Evolutionary conservation across 2,329 filamentous ascomycete genomes (phyloP), one percentile per base, ranked within the genome.

Genomic region (Penicillium sp.): DNA sequence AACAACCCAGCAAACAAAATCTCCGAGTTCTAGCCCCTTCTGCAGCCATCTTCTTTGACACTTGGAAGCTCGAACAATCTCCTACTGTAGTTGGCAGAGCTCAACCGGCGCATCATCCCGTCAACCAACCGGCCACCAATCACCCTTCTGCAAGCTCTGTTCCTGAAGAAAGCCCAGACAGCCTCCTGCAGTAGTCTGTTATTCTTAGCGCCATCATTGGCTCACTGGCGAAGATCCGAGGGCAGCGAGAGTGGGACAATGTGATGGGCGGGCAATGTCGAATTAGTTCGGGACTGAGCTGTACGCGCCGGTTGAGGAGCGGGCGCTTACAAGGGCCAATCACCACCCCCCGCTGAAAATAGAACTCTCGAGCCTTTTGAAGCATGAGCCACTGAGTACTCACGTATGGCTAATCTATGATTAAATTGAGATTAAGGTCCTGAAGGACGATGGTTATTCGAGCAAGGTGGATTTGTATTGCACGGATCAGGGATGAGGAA

Each of bases 141-240:
- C 13, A 63, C 7, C 10, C 35, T 5, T 16, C 16, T 7, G 7
- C 22, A 24, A 52, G 57, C 19, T 54, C 9, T 39, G 41, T 36
- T 53, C 61, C 65, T 62, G 60, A 60, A 66, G 53, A 24, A 14
- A 63, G 58, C 58, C 46, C 60, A 65, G 60, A 68, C 65, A 67
- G 6, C 19, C 52, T 47, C 27, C 18, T 44, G 39, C 61, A 54
- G 50, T 53, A 62, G 37, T 44, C 14, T 37, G 43, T 49, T 24
- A 31, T 41, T 6, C 1, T 33, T 43, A 50, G 24, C 5, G 36
- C 55, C 40, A 31, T 44, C 4, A 64, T 62, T 64, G 61, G 61
- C 35, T 39, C 22, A 14, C 13, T 1, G 10, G 31, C 33, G 31
- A 39, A 37, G 63, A 63, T 61, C 58, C 62, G 58, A 58, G 59